A percentile compares a stretch with the other conserved stretches of the same genome.
phyloP scores from a whole-genome alignment of 2,329 filamentous ascomycete species.

The Paradendryphiella salina region DNA sequence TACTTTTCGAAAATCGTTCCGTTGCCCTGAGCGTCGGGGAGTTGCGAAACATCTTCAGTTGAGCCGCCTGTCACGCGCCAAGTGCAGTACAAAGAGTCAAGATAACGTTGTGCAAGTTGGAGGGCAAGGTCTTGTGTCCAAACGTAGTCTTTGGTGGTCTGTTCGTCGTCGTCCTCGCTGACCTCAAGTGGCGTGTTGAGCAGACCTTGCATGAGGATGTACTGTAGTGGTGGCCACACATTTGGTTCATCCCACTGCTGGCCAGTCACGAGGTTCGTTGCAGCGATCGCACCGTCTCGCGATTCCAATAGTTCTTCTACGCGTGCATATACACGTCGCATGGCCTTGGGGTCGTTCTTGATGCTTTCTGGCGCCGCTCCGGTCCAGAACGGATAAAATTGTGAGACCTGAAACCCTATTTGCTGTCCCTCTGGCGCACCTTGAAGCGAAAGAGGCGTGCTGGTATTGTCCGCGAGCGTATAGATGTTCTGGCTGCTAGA shows the following conservation, averaged over 20 bases:
- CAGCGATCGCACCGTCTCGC: constrained; percentile 61
- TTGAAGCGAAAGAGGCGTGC: constrained; percentile 40
- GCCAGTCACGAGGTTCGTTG: constrained; percentile 63
- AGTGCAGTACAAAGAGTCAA: constrained; percentile 70
- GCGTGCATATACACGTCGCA: constrained; percentile 59
- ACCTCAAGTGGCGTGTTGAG: constrained; percentile 63
- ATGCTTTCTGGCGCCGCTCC: constrained; percentile 63
- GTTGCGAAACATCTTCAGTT: constrained; percentile 46
- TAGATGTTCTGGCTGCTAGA: constrained; percentile 60
- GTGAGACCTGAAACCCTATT: constrained; percentile 61
- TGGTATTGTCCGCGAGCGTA: constrained; percentile 51
- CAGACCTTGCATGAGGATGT: constrained; percentile 65
- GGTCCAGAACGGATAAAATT: constrained; percentile 72
- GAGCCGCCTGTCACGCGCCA: constrained; percentile 69
- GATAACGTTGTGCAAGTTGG: constrained; percentile 64
- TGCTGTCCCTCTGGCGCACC: constrained; percentile 60
- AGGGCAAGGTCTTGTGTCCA: constrained; percentile 61
- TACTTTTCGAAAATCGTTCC: constrained; percentile 76
- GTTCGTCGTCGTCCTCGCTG: constrained; percentile 54
- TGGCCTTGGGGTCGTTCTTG: constrained; percentile 61
- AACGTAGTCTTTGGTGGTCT: constrained; percentile 50
- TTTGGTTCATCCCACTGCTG: constrained; percentile 74
- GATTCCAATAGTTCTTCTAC: constrained; percentile 58
- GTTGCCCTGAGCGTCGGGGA: constrained; percentile 49
- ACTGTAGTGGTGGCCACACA: constrained; percentile 70